These are phyloP conservation scores for Boletellus emodensis DNA, from an alignment of 768 basidiomycete genomes.

Conservation along the genomic window DNA sequence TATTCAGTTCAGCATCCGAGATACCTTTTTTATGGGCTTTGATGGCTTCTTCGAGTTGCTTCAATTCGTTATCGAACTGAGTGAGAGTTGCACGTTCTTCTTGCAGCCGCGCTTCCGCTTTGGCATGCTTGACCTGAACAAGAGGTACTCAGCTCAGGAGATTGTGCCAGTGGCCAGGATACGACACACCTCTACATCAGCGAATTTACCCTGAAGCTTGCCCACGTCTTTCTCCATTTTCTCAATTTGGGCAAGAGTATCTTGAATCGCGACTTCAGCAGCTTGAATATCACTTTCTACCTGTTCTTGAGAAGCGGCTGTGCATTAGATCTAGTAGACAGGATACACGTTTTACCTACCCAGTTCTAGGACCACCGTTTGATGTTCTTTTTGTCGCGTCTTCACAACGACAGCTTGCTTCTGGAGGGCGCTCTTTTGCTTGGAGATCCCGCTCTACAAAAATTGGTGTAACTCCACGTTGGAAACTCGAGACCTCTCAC, in stretches of 20 bases:
- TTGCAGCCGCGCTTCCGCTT: constrained; percentile 67
- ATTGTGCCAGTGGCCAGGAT: not conserved
- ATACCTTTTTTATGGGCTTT: constrained; percentile 76
- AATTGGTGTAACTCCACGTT: not conserved
- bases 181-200: constrained; percentile 20
- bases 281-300: constrained; percentile 29
- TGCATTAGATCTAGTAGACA: not conserved
- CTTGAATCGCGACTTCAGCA: constrained; percentile 17
- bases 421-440: constrained; percentile 75
- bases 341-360: constrained; percentile 44
- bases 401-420: constrained; percentile 82
- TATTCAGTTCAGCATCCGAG: constrained; percentile 57
- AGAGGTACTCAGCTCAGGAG: not conserved
- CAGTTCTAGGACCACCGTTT: constrained; percentile 83
- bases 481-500: constrained; percentile 35
- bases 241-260: constrained; percentile 42
- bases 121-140: constrained; percentile 49
- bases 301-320: constrained; percentile 18
- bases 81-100: constrained; percentile 86
- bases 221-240: constrained; percentile 60
- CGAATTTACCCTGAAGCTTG: constrained; percentile 50
- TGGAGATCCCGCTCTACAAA: constrained; percentile 62
- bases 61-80: constrained; percentile 85
- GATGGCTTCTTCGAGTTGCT: constrained; percentile 75
- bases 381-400: constrained; percentile 83